Percentiles rank a stretch among this genome's conserved stretches.
Conservation (phyloP, 108 stramenopile genomes). For the Pinguiococcus pyrenoidosus region DNA sequence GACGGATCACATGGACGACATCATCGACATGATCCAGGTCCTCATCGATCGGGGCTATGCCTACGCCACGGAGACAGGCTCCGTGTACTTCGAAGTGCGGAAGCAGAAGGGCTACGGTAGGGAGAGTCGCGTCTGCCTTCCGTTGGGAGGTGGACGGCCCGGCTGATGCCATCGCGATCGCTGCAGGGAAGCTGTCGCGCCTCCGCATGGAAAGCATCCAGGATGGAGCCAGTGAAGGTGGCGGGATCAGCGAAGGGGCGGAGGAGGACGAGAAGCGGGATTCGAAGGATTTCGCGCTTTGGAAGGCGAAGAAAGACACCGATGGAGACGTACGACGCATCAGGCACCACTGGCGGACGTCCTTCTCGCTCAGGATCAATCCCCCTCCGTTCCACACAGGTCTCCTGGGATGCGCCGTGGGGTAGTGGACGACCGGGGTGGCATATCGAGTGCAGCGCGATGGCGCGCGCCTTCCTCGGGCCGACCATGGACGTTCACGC, state of each 20-base stretch:
- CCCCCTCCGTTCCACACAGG: no score
- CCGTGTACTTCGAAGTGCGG: no score
- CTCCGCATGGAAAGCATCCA: no score
- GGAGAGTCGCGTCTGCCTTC: no score
- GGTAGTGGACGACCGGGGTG: conserved; percentile 89
- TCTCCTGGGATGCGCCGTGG: conserved; percentile 61
- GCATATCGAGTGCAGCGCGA: conserved; percentile 96
- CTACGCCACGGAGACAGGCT: no score
- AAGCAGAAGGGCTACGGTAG: no score
- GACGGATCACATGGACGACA: conserved; percentile 86
- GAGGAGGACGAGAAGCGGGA: conserved; percentile 46
- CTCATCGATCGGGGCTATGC: not conserved
- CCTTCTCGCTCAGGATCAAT: no score
- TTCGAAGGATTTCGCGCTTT: conserved; percentile 72
- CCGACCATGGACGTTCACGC: conserved; percentile 73
- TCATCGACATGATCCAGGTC: conserved; percentile 68
- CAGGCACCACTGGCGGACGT: no score
- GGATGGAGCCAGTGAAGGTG: conserved; percentile 19
- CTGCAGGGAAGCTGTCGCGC: no score
- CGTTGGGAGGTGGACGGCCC: no score
- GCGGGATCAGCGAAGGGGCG: conserved; percentile 15
- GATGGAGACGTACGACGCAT: conserved; percentile 11
- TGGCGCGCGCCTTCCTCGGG: conserved; percentile 46
- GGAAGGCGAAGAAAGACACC: conserved; percentile 49
- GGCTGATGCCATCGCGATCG: no score